These are phyloP conservation scores for Cercospora sp. DNA, from an alignment of 2,329 filamentous ascomycete species.

Conservation along the genomic window DNA sequence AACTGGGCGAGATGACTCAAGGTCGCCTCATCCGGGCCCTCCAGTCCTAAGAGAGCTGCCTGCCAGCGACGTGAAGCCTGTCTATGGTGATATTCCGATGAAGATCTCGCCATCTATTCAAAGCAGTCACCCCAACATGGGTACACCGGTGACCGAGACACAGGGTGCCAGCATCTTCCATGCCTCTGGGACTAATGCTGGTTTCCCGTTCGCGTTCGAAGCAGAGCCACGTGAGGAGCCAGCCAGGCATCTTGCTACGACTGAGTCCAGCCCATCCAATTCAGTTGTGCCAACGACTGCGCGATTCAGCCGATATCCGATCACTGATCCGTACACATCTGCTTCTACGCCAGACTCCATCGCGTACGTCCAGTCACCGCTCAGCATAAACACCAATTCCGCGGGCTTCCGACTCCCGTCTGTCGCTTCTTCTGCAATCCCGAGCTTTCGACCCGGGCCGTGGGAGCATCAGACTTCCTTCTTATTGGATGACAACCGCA, in stretches of 20 bases:
- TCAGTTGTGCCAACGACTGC: slow-evolving; percentile 22
- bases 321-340: slow-evolving; percentile 22
- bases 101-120: slow-evolving; percentile 22
- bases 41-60: slow-evolving; percentile 19
- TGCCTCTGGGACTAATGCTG: slow-evolving; percentile 27
- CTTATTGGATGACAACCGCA: slow-evolving; percentile 55
- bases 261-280: slow-evolving; percentile 21
- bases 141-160: slow-evolving; percentile 35
- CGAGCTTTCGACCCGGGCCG: slow-evolving; percentile 25
- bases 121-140: slow-evolving; percentile 16
- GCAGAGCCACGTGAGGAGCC: neutral
- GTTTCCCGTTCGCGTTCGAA: slow-evolving; percentile 6
- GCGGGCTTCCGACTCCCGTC: slow-evolving; percentile 15
- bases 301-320: slow-evolving; percentile 21
- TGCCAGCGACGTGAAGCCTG: slow-evolving; percentile 18
- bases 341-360: slow-evolving; percentile 24
- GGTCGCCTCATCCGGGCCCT: slow-evolving; percentile 10
- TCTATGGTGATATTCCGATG: slow-evolving; percentile 21
- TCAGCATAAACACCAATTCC: slow-evolving; percentile 24
- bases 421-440: slow-evolving; percentile 12
- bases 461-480: slow-evolving; percentile 44
- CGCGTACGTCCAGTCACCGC: slow-evolving; percentile 23
- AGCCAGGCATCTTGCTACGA: slow-evolving; percentile 3
- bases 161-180: slow-evolving; percentile 40
- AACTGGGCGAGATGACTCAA: neutral